A percentile compares a stretch with the other conserved stretches of the same genome.
Evolutionary conservation across 78 protist species (phyloP).

Genomic region (Dictyostelium purpureum): DNA sequence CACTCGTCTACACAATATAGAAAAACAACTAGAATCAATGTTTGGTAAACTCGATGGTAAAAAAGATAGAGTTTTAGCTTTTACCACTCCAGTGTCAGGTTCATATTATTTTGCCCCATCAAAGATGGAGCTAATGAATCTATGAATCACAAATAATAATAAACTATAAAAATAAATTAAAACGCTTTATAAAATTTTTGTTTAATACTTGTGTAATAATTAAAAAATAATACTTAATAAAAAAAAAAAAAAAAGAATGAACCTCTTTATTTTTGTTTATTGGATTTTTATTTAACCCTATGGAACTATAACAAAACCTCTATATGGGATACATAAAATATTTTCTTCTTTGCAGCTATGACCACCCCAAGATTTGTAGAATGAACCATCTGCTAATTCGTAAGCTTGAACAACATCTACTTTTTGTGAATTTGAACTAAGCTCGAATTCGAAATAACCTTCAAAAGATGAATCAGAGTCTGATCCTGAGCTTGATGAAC

Average conservation of each 20-base stretch:
- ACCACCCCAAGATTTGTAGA: constrained; percentile 36
- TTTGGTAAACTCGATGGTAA: constrained; percentile 52
- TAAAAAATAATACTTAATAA: not conserved
- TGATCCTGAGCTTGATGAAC: not conserved
- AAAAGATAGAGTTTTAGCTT: not conserved
- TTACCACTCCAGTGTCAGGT: constrained; percentile 25
- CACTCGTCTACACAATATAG: not conserved
- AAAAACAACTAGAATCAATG: constrained; percentile 35
- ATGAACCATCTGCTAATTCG: constrained; percentile 2
- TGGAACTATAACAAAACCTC: constrained; percentile 52
- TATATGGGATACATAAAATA: constrained; percentile 36
- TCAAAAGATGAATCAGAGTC: not conserved
- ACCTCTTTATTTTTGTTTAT: not conserved
- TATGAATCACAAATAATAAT: no score
- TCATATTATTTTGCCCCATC: constrained; percentile 58
- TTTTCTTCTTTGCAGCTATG: constrained; percentile 45
- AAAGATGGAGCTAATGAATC: not conserved
- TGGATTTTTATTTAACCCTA: not conserved
- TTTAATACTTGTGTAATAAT: no score
- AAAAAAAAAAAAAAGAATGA: not conserved
- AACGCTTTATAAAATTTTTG: no score
- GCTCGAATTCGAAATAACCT: no score
- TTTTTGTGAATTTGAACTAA: not conserved
- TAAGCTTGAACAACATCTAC: constrained; percentile 23
- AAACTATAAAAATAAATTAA: no score